Percentiles rank a stretch among this genome's conserved stretches.
Evolutionary conservation across 495 filamentous ascomycete species (phyloP).

Genomic region (Parathielavia hyrcaniae): DNA sequence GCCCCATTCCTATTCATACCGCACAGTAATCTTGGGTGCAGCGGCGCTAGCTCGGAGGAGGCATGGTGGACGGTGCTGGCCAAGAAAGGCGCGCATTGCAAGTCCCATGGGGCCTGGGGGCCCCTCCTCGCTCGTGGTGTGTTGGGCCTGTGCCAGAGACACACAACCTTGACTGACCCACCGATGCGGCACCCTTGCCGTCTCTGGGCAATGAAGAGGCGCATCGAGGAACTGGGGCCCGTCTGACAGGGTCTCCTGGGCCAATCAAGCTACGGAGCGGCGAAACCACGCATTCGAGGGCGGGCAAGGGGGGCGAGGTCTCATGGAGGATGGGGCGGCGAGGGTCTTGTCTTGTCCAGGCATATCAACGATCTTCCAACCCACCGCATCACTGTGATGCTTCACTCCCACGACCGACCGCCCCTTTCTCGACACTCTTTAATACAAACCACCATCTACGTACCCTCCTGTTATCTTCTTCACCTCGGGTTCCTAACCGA

Average conservation of each 20-base stretch:
- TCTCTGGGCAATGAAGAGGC: constrained; percentile 18
- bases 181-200: constrained; percentile 11
- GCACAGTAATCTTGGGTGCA: constrained; percentile 31
- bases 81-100: constrained; percentile 25
- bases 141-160: constrained; percentile 26
- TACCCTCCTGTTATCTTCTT: constrained; percentile 22
- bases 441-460: constrained; percentile 20
- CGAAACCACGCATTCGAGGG: constrained; percentile 31
- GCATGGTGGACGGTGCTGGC: constrained; percentile 22
- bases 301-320: constrained; percentile 18
- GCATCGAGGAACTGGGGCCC: constrained; percentile 14
- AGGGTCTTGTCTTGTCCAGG: constrained; percentile 24
- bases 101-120: constrained; percentile 23
- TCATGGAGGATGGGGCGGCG: constrained; percentile 29
- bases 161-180: constrained; percentile 1
- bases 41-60: constrained; percentile 26
- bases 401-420: constrained; percentile 22
- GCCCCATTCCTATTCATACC: constrained; percentile 34
- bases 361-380: constrained; percentile 33
- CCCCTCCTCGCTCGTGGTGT: too few species aligned
- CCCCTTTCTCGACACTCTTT: constrained; percentile 35
- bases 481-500: constrained; percentile 16
- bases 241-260: constrained; percentile 28
- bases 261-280: constrained; percentile 31
- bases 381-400: constrained; percentile 26